phyloP scores from a whole-genome alignment of 306 rosid species.

The barrel medic (Medicago truncatula) region DNA sequence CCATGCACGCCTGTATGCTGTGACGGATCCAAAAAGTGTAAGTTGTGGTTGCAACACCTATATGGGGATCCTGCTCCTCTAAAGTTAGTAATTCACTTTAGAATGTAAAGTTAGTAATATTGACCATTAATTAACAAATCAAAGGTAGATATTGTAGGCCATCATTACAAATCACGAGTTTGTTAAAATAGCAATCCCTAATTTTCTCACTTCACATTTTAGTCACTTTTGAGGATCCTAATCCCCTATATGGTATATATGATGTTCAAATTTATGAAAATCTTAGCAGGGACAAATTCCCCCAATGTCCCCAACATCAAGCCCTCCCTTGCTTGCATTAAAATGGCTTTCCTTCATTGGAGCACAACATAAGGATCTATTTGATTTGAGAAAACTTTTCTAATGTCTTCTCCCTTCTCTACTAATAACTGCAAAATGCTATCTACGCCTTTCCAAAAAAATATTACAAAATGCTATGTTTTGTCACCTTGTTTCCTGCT shows the following conservation, averaged over 20 bases:
- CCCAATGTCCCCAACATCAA: not conserved
- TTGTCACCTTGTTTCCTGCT: not conserved
- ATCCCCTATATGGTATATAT: not conserved
- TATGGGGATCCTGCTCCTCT: no score
- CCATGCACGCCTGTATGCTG: conserved; percentile 39
- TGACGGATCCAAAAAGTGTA: no score
- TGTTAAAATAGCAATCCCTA: no score
- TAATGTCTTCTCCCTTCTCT: not conserved
- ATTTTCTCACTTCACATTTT: no score
- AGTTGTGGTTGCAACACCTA: no score
- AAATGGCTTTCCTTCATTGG: conserved; percentile 30
- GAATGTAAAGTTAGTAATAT: no score
- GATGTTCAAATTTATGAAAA: not conserved
- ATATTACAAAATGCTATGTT: not conserved
- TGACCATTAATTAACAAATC: no score
- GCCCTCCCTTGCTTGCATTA: not conserved
- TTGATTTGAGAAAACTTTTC: conserved; percentile 17
- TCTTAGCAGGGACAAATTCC: not conserved
- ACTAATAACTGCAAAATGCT: not conserved
- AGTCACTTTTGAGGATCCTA: no score
- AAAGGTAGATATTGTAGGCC: no score
- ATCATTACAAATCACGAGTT: no score
- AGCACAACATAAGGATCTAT: conserved; percentile 10
- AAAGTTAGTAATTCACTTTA: no score
- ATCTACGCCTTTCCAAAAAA: not conserved